Evolutionary conservation across 805 yeast genomes (phyloP).

Genomic region (Ogataea parapolymorpha): DNA sequence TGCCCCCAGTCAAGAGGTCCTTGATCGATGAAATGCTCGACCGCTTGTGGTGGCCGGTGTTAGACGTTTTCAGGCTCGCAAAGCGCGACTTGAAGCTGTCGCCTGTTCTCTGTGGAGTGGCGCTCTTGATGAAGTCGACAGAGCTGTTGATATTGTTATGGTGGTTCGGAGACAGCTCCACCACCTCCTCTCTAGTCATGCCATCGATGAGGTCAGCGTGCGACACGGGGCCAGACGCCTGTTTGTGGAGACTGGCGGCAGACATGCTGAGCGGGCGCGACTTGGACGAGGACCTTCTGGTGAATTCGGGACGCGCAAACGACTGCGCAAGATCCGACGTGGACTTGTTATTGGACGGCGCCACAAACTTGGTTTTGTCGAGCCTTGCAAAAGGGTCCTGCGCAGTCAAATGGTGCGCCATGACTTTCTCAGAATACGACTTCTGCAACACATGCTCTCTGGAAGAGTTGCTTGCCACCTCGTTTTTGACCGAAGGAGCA

Average conservation of each 20-base stretch:
- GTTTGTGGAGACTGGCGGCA: constrained; percentile 19
- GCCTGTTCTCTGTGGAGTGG: constrained; percentile 24
- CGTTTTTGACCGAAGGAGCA: constrained; percentile 19
- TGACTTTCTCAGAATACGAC: constrained; percentile 16
- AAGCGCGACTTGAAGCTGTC: constrained; percentile 22
- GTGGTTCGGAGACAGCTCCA: constrained; percentile 31
- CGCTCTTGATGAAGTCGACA: constrained; percentile 36
- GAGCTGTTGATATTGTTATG: constrained; percentile 33
- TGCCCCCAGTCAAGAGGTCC: constrained; percentile 35
- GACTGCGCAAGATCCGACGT: constrained; percentile 7
- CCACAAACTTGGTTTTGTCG: constrained; percentile 37
- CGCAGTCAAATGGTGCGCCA: constrained; percentile 1
- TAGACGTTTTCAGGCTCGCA: constrained; percentile 16
- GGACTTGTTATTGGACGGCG: constrained; percentile 14
- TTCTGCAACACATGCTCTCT: constrained; percentile 16
- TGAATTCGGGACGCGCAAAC: constrained; percentile 1
- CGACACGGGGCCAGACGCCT: constrained; percentile 11
- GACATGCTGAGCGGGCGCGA: constrained; percentile 38
- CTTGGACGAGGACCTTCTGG: constrained; percentile 2
- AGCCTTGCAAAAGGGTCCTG: constrained; percentile 42
- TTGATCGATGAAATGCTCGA: constrained; percentile 36
- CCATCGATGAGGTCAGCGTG: constrained; percentile 29
- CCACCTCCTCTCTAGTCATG: constrained; percentile 31
- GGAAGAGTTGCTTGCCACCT: constrained; percentile 1
- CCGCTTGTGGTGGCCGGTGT: constrained; percentile 26